Base-by-base conservation (phyloP, 164 flowering plant genomes). In the Vitis riparia region DNA sequence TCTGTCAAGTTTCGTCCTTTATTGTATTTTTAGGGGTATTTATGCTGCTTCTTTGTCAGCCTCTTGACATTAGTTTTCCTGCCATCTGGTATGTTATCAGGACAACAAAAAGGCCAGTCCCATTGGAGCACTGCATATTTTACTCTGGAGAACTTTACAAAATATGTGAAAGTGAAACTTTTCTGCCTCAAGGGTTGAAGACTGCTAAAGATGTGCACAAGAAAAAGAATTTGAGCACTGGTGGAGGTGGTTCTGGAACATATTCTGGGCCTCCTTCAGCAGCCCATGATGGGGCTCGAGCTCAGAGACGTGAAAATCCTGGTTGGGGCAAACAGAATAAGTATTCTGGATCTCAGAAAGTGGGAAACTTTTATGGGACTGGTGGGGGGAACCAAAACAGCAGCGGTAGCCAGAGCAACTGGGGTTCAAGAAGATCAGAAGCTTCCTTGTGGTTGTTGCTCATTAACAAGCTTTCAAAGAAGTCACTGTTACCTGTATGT, bases 31-130 rank as follows among this genome's bases (percentile, higher is more conserved):
- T 32, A 32, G 44, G 44, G 15, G 27, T 10, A 49, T 52, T 63
- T 50, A 9, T 17, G 29, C 19, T 14, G 44, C 19, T 59, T 56
- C 11, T 8, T 16, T 55, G 16, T 16, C 53, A 17, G 48, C 56
- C 55, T 62, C 23, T 47, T 62, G 30, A 51, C 23, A 12, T 66
- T 65, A 13, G 11, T 69, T 53, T 3, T 37, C 55, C 13, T 57
- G 15, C 10, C 23, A 11, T 72, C 55, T 59, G 16, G n/a, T 72
- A 69, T 62, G 29, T 68, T 72, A 47, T 63, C 87, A 96, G 99
- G 87, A 96, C 99, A 14, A 87, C 89, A 7, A 88, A 85, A 85
- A 87, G 99, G 78, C 99, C 99, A 55, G 99, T 96, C 30, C 99
- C 99, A 5, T 75, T 96, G 86, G 99, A 96, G 83, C 99, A 96